Evolutionary conservation across 805 yeast genomes (phyloP).

Genomic region (Ogataea ramenticola): DNA sequence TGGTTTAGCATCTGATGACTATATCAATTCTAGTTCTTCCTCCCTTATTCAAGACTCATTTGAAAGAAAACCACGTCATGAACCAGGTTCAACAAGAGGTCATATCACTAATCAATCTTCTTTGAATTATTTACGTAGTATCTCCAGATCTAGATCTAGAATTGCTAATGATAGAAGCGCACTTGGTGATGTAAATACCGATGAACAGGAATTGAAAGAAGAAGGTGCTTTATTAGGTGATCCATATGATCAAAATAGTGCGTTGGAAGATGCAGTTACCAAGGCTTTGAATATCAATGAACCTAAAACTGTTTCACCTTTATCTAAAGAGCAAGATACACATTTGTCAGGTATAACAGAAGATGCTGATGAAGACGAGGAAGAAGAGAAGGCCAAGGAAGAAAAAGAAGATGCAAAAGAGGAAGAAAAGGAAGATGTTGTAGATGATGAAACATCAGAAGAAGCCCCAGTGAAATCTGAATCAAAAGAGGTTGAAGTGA

Average conservation of each 20-base stretch:
- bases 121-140: slow-evolving; percentile 53
- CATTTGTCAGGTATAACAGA: slow-evolving; percentile 12
- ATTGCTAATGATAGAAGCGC: slow-evolving; percentile 28
- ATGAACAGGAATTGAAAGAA: slow-evolving; percentile 35
- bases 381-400: too few relatives aligned
- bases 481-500: not conserved
- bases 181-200: slow-evolving; percentile 17
- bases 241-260: slow-evolving; percentile 38
- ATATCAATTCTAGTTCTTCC: slow-evolving; percentile 11
- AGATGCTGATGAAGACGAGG: slow-evolving; percentile 13
- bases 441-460: not conserved
- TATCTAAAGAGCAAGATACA: not conserved
- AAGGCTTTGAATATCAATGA: slow-evolving; percentile 31
- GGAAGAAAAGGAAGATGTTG: not conserved
- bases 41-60: slow-evolving; percentile 30
- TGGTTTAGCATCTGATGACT: slow-evolving; percentile 38
- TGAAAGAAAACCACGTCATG: slow-evolving; percentile 34
- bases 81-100: slow-evolving; percentile 25
- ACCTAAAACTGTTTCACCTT: not conserved
- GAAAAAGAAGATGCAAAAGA: slow-evolving; percentile 3
- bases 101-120: slow-evolving; percentile 27
- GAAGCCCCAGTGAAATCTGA: slow-evolving; percentile 1
- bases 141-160: slow-evolving; percentile 59
- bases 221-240: slow-evolving; percentile 57
- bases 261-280: slow-evolving; percentile 42